phyloP scores from a whole-genome alignment of 2,329 filamentous ascomycete genomes.

The Alternaria sp. region DNA sequence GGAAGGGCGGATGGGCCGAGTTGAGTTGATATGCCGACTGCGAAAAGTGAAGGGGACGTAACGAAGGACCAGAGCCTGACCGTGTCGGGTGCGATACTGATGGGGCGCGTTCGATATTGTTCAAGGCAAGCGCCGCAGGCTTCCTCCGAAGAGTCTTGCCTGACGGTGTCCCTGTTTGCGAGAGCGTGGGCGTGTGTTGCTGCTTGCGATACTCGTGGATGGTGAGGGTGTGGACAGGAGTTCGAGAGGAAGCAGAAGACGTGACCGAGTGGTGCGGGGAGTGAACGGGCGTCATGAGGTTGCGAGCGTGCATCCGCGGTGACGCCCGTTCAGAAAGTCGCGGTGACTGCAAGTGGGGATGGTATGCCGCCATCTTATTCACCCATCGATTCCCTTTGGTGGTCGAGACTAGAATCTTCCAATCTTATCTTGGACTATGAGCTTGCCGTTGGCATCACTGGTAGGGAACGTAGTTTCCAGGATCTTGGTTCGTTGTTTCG shows the following conservation, averaged over 20 bases:
- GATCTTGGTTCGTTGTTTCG: slow-evolving; percentile 17
- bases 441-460: slow-evolving; percentile 11
- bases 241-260: slow-evolving; percentile 44
- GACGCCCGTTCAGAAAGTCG: slow-evolving; percentile 26
- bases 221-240: slow-evolving; percentile 47
- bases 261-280: slow-evolving; percentile 50
- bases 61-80: slow-evolving; percentile 24
- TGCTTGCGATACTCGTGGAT: slow-evolving; percentile 54
- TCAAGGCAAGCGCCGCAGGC: slow-evolving; percentile 46
- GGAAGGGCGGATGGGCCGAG: slow-evolving; percentile 27
- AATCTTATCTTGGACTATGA: not conserved
- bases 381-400: slow-evolving; percentile 3
- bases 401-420: not conserved
- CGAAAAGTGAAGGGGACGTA: slow-evolving; percentile 40
- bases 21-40: slow-evolving; percentile 42
- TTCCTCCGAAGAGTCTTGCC: slow-evolving; percentile 50
- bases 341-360: slow-evolving; percentile 38
- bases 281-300: slow-evolving; percentile 48
- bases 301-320: slow-evolving; percentile 27
- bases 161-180: slow-evolving; percentile 38
- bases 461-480: slow-evolving; percentile 1
- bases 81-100: slow-evolving; percentile 23
- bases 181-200: slow-evolving; percentile 44
- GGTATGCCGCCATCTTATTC: slow-evolving; percentile 34
- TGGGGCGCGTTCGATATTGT: slow-evolving; percentile 42